Percentiles rank a stretch among this genome's conserved stretches.
Conservation (phyloP, 139 green algal genomes). For the Asterochloris erici region DNA sequence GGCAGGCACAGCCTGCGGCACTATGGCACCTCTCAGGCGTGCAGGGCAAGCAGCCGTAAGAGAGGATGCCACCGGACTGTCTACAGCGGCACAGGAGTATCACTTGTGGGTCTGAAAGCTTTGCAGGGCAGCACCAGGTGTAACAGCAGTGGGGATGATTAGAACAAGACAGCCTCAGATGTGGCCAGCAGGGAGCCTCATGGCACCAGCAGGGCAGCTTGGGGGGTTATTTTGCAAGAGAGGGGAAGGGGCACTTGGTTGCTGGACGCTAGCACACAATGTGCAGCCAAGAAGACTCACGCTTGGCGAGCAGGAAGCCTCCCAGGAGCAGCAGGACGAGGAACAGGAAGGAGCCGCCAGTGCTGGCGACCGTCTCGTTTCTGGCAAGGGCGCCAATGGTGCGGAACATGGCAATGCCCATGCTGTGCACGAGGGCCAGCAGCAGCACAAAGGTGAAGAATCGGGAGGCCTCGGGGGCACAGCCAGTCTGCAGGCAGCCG, state of each 20-base stretch:
- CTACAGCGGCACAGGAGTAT: no score
- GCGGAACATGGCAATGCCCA: conserved; percentile 28
- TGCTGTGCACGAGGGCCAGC: conserved; percentile 29
- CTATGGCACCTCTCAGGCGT: no score
- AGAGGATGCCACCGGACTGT: no score
- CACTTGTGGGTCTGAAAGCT: no score
- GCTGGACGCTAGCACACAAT: conserved; percentile 1
- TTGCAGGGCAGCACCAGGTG: no score
- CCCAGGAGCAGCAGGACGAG: conserved; percentile 29
- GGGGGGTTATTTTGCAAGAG: no score
- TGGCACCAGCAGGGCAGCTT: not conserved
- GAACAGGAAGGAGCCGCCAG: conserved; percentile 29
- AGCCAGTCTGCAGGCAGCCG: not conserved
- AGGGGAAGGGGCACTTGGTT: not conserved
- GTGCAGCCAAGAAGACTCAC: not conserved
- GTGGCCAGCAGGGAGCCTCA: not conserved
- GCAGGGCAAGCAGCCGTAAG: no score
- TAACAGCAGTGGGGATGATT: no score
- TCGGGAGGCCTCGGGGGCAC: not conserved
- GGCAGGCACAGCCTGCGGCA: no score
- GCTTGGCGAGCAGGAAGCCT: conserved; percentile 27
- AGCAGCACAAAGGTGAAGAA: conserved; percentile 30
- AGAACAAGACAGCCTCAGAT: no score
- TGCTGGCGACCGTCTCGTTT: conserved; percentile 23
- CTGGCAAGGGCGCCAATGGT: conserved; percentile 3